Base-by-base conservation (phyloP, 2,329 filamentous ascomycete species). In the Aspergillus novofumigatus region DNA sequence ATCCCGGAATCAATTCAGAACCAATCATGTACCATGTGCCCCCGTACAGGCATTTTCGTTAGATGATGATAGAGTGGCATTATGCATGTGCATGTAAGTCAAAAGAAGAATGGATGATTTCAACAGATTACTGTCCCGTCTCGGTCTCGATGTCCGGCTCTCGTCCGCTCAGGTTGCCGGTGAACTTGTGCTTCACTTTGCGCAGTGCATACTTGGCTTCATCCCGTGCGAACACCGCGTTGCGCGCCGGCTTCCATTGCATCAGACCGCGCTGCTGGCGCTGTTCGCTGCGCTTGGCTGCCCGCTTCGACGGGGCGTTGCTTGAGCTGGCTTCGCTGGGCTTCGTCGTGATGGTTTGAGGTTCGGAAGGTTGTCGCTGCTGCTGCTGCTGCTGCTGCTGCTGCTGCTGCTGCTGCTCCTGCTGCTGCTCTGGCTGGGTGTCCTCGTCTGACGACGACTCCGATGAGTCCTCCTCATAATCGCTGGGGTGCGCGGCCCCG, bases 161-260 rank as follows among this genome's bases (percentile, higher is more conserved):
- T 59, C 93, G 82, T 1, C 93, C 93, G 44, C 86, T 86, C 69
- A 97, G 75, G 26, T 80, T 80, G 21, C 84, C 87, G 2, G 67
- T 67, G 9, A 94, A 81, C 70, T 90, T 87, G 67, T 89, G 88
- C 72, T 87, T 89, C 55, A 95, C 76, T 72, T 90, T 90, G 48
- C 86, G 81, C 4, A 92, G 74, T 0, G 90, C 91, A 75, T 87
- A 92, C 67, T 89, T 88, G 0, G 89, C 86, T 78, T 97, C 90
- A 67, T 97, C 83, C 76, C 94, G 96, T 47, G 88, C 92, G 72
- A 97, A 97, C 63, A 87, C 86, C 23, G 86, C 80, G 70, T 96
- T 96, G 44, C 93, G 82, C 71, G 92, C 89, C 0, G 93, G 92
- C 68, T 87, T 90, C 92, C 92, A 97, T 73, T 97, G 93, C 91